These are phyloP conservation scores for Eustoma russellianum DNA, from an alignment of 257 asterid species.

Conservation along the genomic window DNA sequence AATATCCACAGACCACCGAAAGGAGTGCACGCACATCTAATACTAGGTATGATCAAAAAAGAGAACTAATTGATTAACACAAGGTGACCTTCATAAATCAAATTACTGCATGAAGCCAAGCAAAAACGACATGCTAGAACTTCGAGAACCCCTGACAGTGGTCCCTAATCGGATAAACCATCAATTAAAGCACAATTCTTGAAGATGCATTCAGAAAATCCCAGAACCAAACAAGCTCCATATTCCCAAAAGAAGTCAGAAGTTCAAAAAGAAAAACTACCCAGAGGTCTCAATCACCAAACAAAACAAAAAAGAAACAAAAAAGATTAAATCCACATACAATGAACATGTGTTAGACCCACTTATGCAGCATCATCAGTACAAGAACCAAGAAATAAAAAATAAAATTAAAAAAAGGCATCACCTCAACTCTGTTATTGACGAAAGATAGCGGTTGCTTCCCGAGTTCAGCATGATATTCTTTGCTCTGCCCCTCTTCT, in stretches of 20 bases:
- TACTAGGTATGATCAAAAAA: background rate
- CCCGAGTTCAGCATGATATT: background rate
- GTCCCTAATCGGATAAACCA: no score
- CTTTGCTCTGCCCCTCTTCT: slow-evolving; percentile 5
- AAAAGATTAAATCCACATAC: background rate
- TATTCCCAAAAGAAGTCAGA: background rate
- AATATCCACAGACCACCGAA: no score
- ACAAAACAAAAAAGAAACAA: no score
- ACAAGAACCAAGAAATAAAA: background rate
- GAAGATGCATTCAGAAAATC: slow-evolving; percentile 12
- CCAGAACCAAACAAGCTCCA: background rate
- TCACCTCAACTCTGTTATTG: slow-evolving; percentile 35
- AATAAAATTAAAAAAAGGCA: background rate
- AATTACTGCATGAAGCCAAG: slow-evolving; percentile 12
- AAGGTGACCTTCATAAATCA: slow-evolving; percentile 1
- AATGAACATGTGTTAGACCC: background rate
- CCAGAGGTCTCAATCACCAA: background rate
- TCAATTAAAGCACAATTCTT: background rate
- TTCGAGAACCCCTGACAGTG: background rate
- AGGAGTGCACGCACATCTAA: no score
- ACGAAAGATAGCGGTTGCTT: slow-evolving; percentile 1
- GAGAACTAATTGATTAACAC: slow-evolving; percentile 3
- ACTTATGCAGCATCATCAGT: no score
- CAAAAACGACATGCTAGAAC: slow-evolving; percentile 30
- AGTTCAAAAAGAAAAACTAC: background rate